phyloP scores from a whole-genome alignment of 345 rosid species.

The Populus deltoides region DNA sequence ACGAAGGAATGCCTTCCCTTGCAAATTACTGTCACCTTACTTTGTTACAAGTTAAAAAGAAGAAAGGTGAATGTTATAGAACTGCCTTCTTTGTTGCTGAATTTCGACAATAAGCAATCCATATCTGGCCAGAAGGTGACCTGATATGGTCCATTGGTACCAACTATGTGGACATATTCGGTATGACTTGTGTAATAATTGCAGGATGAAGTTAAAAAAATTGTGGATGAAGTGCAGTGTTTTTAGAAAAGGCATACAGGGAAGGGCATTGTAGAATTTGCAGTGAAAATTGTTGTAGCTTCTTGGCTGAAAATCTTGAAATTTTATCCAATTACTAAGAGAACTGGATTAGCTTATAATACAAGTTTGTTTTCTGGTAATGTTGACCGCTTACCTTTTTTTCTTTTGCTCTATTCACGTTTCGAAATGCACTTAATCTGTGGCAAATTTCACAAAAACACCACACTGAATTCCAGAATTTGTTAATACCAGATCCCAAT shows the following conservation, averaged over 20 bases:
- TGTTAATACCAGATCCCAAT: not conserved
- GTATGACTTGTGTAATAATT: not conserved
- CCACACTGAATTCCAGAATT: not conserved
- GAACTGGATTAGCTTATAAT: not conserved
- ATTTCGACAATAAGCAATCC: not conserved
- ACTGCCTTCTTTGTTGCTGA: not conserved
- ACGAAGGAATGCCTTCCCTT: not conserved
- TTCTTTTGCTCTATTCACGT: not conserved
- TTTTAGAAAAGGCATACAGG: not conserved
- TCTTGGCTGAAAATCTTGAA: not conserved
- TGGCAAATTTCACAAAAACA: not conserved
- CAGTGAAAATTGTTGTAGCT: not conserved
- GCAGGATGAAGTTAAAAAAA: not conserved
- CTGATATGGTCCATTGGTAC: not conserved
- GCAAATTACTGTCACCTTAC: not conserved
- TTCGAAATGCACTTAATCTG: not conserved
- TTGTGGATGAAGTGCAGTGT: not conserved
- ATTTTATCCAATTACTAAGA: not conserved
- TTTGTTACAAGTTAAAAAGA: not conserved
- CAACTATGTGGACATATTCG: not conserved
- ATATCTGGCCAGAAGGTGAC: not conserved
- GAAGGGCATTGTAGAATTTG: not conserved
- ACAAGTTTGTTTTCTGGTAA: not conserved
- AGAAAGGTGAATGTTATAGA: not conserved
- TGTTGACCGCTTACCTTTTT: not conserved